These are phyloP conservation scores for Funneliformis mosseae DNA, from an alignment of 192 early-diverging fungal species.

Conservation along the genomic window DNA sequence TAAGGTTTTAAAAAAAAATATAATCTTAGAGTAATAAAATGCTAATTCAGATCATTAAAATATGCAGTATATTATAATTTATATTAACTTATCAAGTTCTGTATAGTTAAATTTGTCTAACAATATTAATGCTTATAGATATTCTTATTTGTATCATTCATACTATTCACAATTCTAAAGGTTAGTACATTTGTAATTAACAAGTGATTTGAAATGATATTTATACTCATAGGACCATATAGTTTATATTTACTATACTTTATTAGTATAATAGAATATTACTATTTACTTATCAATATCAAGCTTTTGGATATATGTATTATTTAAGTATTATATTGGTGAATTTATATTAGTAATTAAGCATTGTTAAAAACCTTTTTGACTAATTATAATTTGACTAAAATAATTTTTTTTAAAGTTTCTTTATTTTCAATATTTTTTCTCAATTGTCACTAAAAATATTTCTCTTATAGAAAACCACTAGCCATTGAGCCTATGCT, in stretches of 20 bases:
- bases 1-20: too few species aligned
- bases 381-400: background rate
- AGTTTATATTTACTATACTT: conserved; percentile 58
- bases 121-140: background rate
- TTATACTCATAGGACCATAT: conserved; percentile 60
- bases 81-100: background rate
- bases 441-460: conserved; percentile 52
- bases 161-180: conserved; percentile 56
- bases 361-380: background rate
- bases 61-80: conserved; percentile 53
- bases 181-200: conserved; percentile 52
- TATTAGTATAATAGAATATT: conserved; percentile 61
- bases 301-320: background rate
- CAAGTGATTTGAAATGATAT: conserved; percentile 45
- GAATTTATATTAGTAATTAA: background rate
- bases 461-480: too few species aligned
- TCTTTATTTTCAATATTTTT: conserved; percentile 43
- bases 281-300: conserved; percentile 31
- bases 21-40: conserved; percentile 59
- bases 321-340: conserved; percentile 4
- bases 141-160: conserved; percentile 50
- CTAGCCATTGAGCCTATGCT: too few species aligned
- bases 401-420: conserved; percentile 37
- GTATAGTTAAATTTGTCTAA: background rate
- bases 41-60: conserved; percentile 62